Conservation (phyloP, 2,329 filamentous ascomycete species). For the Scedosporium boydii region DNA sequence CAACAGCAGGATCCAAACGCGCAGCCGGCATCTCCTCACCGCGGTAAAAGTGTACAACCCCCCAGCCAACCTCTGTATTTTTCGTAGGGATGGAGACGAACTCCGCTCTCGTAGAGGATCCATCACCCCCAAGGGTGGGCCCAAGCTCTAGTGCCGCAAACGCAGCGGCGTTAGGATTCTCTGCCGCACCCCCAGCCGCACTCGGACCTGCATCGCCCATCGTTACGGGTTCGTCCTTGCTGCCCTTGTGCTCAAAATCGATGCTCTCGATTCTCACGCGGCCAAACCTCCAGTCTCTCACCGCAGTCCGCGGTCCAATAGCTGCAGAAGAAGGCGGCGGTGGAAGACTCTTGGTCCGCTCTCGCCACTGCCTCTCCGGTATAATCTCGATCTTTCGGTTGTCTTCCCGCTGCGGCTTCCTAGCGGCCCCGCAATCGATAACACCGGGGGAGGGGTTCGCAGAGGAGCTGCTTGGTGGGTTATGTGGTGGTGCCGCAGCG, state of each 20-base stretch:
- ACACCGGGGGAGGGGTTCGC: constrained; percentile 18
- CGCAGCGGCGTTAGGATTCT: constrained; percentile 29
- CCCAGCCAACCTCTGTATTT: constrained; percentile 77
- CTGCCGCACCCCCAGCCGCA: not conserved
- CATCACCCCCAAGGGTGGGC: constrained; percentile 46
- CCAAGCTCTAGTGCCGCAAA: constrained; percentile 43
- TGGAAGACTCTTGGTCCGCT: constrained; percentile 29
- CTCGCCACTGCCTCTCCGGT: constrained; percentile 29
- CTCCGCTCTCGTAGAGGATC: constrained; percentile 72
- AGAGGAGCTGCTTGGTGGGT: not conserved
- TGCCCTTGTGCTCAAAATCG: constrained; percentile 46
- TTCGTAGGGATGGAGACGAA: constrained; percentile 63
- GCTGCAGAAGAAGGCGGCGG: constrained; percentile 32
- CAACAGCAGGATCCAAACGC: constrained; percentile 15
- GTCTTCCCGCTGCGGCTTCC: constrained; percentile 18
- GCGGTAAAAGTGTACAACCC: constrained; percentile 87
- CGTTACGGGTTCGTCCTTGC: constrained; percentile 18
- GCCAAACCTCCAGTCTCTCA: constrained; percentile 72
- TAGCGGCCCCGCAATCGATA: constrained; percentile 40
- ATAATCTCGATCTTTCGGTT: constrained; percentile 27
- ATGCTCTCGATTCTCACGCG: constrained; percentile 72
- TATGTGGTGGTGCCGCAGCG: not conserved
- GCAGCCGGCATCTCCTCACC: constrained; percentile 66
- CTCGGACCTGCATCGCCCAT: constrained; percentile 17
- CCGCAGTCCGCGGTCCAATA: constrained; percentile 38